Evolutionary conservation across 1,284 basidiomycete genomes (phyloP).

Genomic region (Leccinum subrobustum): DNA sequence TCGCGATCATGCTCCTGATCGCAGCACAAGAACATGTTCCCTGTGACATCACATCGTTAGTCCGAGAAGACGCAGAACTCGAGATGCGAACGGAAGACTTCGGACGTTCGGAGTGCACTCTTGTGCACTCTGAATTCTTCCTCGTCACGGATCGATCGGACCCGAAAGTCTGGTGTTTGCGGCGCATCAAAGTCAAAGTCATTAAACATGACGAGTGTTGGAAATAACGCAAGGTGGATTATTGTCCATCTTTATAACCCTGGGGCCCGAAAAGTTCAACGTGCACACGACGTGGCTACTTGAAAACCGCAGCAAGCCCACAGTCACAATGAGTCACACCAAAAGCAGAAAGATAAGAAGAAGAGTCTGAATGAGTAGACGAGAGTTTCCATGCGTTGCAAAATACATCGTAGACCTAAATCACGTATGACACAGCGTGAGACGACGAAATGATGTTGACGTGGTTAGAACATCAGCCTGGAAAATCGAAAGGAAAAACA

Average conservation of each 20-base stretch:
- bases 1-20: conserved; percentile 31
- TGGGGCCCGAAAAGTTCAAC: conserved; percentile 2
- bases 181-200: conserved; percentile 36
- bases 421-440: conserved; percentile 41
- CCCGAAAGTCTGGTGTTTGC: conserved; percentile 48
- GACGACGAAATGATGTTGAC: conserved; percentile 36
- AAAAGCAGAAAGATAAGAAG: neutral
- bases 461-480: conserved; percentile 35
- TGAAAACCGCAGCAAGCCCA: conserved; percentile 8
- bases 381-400: conserved; percentile 37
- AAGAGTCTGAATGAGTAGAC: conserved; percentile 19
- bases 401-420: conserved; percentile 41
- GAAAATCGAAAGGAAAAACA: conserved; percentile 16
- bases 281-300: conserved; percentile 24
- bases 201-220: conserved; percentile 12
- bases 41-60: conserved; percentile 35
- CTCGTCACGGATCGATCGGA: conserved; percentile 51
- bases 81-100: conserved; percentile 54
- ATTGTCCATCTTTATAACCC: conserved; percentile 13
- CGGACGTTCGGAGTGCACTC: conserved; percentile 47
- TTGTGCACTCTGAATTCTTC: conserved; percentile 48
- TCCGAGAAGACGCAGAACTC: conserved; percentile 4
- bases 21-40: conserved; percentile 62
- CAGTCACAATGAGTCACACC: conserved; percentile 11
- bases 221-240: neutral